These are phyloP conservation scores for Iberis pinnata DNA, from an alignment of 345 rosid genomes.

Conservation along the genomic window DNA sequence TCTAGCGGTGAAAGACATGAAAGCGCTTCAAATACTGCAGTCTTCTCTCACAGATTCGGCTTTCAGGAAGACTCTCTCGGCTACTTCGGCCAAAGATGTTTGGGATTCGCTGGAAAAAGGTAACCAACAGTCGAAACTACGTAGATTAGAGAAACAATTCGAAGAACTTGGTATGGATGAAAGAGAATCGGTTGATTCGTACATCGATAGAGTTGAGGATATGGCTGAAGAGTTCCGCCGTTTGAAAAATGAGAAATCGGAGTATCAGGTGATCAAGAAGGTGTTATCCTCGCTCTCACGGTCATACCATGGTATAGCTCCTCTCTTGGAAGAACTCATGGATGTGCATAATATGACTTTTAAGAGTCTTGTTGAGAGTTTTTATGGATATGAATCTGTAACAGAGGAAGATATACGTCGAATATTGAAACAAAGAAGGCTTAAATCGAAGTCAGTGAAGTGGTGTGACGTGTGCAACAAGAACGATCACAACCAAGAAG, in stretches of 20 bases:
- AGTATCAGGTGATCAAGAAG: conserved; percentile 7
- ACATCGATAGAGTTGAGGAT: conserved; percentile 3
- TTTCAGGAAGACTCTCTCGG: conserved; percentile 7
- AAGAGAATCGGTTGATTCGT: neutral
- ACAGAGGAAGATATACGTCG: neutral
- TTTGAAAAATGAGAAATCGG: conserved; percentile 2
- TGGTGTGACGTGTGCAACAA: conserved; percentile 6
- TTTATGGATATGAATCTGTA: neutral
- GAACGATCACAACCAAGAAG: neutral
- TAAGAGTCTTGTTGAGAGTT: neutral
- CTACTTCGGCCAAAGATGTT: conserved; percentile 13
- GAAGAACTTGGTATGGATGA: conserved; percentile 9
- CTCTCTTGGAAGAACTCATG: neutral
- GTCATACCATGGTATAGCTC: neutral
- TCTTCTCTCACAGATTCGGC: conserved; percentile 1
- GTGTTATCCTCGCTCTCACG: conserved; percentile 1
- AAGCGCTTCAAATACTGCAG: conserved; percentile 18
- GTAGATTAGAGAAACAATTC: conserved; percentile 18
- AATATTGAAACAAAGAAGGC: neutral
- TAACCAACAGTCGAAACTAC: conserved; percentile 2
- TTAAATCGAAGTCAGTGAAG: neutral
- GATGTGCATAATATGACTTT: conserved; percentile 13
- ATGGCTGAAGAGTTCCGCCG: conserved; percentile 10
- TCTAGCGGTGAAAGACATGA: conserved; percentile 10
- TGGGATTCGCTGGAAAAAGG: conserved; percentile 16